These are phyloP conservation scores for Berberis vulgaris DNA, from an alignment of 164 flowering plant genomes.

Conservation along the genomic window DNA sequence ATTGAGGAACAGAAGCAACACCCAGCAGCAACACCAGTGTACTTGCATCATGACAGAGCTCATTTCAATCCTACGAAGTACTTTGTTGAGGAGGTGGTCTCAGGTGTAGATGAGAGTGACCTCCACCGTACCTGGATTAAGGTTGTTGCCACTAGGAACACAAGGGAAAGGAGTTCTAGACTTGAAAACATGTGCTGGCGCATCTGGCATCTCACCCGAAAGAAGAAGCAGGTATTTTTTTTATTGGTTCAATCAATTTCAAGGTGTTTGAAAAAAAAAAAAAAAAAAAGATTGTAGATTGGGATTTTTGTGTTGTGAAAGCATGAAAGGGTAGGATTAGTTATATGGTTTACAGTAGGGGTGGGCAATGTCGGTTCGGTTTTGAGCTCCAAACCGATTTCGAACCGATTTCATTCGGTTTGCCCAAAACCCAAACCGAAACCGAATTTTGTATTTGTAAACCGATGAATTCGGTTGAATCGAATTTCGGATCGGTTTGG, in stretches of 20 bases:
- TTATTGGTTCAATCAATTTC: background rate
- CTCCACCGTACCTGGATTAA: constrained; percentile 94
- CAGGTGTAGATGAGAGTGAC: constrained; percentile 85
- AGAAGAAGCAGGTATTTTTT: constrained; percentile 59
- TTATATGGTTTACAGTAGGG: too few species aligned
- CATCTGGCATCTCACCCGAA: constrained; percentile 92
- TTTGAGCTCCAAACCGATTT: too few species aligned
- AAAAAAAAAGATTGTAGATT: too few species aligned
- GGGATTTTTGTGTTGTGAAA: too few species aligned
- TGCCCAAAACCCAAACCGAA: too few species aligned
- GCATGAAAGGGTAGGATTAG: too few species aligned
- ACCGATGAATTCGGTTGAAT: too few species aligned
- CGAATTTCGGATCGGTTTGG: too few species aligned
- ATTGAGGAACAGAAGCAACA: constrained; percentile 13
- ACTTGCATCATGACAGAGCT: constrained; percentile 8
- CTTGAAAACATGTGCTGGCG: constrained; percentile 99
- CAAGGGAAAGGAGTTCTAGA: constrained; percentile 72
- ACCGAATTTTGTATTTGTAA: too few species aligned
- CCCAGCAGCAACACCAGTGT: background rate
- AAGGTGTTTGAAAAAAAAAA: background rate
- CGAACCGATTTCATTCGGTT: too few species aligned
- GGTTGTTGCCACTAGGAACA: constrained; percentile 91
- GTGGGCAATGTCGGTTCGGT: too few species aligned
- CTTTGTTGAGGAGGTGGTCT: constrained; percentile 33
- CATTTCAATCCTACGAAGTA: constrained; percentile 82